phyloP scores from a whole-genome alignment of 805 yeast genomes.

The Candida gorgasii region DNA sequence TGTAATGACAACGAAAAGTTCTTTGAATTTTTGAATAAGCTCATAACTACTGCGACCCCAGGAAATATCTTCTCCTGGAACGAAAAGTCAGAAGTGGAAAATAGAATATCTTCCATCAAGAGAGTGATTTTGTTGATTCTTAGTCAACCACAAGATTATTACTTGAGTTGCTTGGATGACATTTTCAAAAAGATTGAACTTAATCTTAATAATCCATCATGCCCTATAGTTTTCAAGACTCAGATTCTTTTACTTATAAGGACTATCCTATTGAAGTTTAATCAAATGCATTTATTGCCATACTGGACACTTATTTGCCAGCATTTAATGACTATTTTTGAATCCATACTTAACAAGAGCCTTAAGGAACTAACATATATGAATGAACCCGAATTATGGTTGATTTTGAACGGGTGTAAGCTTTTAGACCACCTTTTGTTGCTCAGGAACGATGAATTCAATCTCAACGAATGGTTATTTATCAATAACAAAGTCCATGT shows the following conservation, averaged over 20 bases:
- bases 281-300: constrained; percentile 62
- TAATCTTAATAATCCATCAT: constrained; percentile 27
- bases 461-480: constrained; percentile 81
- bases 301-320: constrained; percentile 71
- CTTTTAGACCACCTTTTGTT: constrained; percentile 73
- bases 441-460: constrained; percentile 74
- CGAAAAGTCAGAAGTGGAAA: constrained; percentile 59
- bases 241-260: constrained; percentile 62
- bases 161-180: constrained; percentile 52
- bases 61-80: constrained; percentile 70
- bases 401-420: constrained; percentile 66
- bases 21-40: constrained; percentile 15
- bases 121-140: constrained; percentile 65
- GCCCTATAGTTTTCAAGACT: constrained; percentile 34
- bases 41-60: constrained; percentile 14
- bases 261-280: constrained; percentile 61
- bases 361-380: constrained; percentile 28
- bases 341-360: constrained; percentile 25
- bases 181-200: constrained; percentile 37
- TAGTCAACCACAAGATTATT: constrained; percentile 59
- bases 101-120: constrained; percentile 53
- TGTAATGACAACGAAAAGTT: constrained; percentile 60
- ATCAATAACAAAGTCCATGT: constrained; percentile 68
- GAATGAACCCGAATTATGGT: constrained; percentile 36
- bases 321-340: constrained; percentile 51